A percentile compares a stretch with the other conserved stretches of the same genome.
These are phyloP conservation scores for Lactarius psammicola DNA, from an alignment of 768 basidiomycete genomes.

Conservation along the genomic window DNA sequence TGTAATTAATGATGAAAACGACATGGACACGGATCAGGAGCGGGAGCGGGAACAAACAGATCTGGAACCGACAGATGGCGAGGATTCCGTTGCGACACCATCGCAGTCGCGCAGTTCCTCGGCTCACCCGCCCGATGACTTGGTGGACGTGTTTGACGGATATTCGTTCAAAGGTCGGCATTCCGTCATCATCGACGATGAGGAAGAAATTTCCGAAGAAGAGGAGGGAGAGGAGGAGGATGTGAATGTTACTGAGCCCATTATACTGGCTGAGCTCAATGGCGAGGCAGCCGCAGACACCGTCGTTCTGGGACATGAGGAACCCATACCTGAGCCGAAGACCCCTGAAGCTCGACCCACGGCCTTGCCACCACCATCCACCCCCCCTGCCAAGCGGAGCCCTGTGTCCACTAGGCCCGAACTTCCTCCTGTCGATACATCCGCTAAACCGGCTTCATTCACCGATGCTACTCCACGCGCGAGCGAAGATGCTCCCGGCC, in stretches of 20 bases:
- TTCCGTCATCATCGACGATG: conserved; percentile 74
- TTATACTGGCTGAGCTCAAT: conserved; percentile 27
- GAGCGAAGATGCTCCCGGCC: conserved; percentile 13
- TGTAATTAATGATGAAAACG: conserved; percentile 75
- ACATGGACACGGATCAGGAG: conserved; percentile 67
- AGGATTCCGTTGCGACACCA: conserved; percentile 75
- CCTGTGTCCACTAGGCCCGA: conserved; percentile 12
- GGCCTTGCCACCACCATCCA: conserved; percentile 35
- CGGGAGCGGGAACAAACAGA: conserved; percentile 67
- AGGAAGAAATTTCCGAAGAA: conserved; percentile 55
- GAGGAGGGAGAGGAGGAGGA: conserved; percentile 47
- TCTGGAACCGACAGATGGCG: conserved; percentile 68
- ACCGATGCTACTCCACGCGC: conserved; percentile 26
- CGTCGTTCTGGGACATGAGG: conserved; percentile 38
- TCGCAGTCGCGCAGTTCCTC: conserved; percentile 79
- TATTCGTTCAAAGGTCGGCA: conserved; percentile 90
- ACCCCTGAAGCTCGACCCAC: conserved; percentile 67
- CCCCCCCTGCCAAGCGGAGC: conserved; percentile 22
- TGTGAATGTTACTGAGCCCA: conserved; percentile 31
- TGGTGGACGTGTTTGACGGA: conserved; percentile 84
- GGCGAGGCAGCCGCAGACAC: conserved; percentile 20
- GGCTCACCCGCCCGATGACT: conserved; percentile 53
- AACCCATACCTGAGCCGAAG: conserved; percentile 55
- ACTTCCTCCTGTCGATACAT: conserved; percentile 14
- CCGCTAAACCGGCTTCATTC: conserved; percentile 16